A percentile compares a stretch with the other conserved stretches of the same genome.
These are phyloP conservation scores for Oryza punctata DNA, from an alignment of 176 grass and related monocot species.

Conservation along the genomic window DNA sequence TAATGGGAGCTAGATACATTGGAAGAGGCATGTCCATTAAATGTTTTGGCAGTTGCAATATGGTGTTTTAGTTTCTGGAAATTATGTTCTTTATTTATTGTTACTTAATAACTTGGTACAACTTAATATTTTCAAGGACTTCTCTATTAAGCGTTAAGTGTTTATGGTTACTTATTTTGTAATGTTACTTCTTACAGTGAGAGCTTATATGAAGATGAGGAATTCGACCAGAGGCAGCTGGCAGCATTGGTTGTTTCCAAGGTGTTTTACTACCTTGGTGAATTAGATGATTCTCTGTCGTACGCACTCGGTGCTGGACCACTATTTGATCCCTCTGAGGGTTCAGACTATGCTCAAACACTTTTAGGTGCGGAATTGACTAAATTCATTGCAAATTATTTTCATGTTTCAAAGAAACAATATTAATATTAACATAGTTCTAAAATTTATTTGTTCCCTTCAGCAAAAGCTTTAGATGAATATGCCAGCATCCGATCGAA, in stretches of 20 bases:
- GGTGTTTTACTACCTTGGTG: conserved; percentile 87
- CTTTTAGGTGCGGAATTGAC: conserved; percentile 49
- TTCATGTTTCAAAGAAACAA: not conserved
- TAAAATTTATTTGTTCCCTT: conserved; percentile 27
- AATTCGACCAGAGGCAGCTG: conserved; percentile 73
- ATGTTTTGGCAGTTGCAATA: not conserved
- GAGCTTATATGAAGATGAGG: conserved; percentile 86
- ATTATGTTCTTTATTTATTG: not conserved
- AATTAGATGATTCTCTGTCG: conserved; percentile 64
- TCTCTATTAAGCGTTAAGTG: not conserved
- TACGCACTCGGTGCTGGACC: conserved; percentile 72
- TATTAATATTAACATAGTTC: conserved; percentile 32
- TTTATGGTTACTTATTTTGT: conserved; percentile 11
- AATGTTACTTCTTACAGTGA: conserved; percentile 46
- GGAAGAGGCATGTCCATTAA: not conserved
- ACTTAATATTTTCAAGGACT: not conserved
- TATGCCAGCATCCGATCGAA: conserved; percentile 64
- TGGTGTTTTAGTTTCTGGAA: conserved; percentile 1
- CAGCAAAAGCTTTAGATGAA: conserved; percentile 90
- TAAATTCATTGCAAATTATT: conserved; percentile 5
- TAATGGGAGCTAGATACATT: not conserved
- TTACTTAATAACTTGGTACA: not conserved
- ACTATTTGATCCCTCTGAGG: conserved; percentile 80
- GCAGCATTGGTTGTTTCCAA: conserved; percentile 88
- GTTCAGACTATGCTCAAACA: conserved; percentile 72